Conservation (phyloP, 2,329 filamentous ascomycete genomes). For the Bipolaris cookei region DNA sequence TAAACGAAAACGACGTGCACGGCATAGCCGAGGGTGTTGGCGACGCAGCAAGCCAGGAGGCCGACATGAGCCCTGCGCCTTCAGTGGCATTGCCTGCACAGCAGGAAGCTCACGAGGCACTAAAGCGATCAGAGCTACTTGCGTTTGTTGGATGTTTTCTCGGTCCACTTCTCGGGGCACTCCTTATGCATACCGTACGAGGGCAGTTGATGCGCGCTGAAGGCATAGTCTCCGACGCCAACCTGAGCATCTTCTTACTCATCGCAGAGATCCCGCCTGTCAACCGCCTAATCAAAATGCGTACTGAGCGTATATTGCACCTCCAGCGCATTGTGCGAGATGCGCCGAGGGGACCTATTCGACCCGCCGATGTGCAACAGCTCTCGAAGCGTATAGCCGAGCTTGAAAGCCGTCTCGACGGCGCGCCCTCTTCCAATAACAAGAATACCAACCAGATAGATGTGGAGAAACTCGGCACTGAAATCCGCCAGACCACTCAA, state of each 20-base stretch:
- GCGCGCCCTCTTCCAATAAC: constrained; percentile 45
- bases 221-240: constrained; percentile 88
- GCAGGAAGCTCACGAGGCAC: constrained; percentile 62
- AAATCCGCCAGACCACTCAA: constrained; percentile 71
- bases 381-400: constrained; percentile 71
- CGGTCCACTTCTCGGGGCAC: constrained; percentile 79
- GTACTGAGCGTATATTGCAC: constrained; percentile 78
- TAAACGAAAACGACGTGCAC: constrained; percentile 34
- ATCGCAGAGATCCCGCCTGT: constrained; percentile 85
- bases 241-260: constrained; percentile 87
- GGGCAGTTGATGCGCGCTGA: constrained; percentile 83
- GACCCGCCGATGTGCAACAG: constrained; percentile 30
- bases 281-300: constrained; percentile 79
- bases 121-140: constrained; percentile 75
- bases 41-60: constrained; percentile 19
- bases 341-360: constrained; percentile 26
- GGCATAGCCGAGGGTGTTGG: constrained; percentile 17
- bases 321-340: constrained; percentile 73
- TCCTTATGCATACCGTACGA: constrained; percentile 80
- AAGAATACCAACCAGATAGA: constrained; percentile 43
- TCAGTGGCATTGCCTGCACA: constrained; percentile 25
- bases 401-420: constrained; percentile 66
- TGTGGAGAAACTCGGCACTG: constrained; percentile 52
- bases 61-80: neutral
- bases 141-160: constrained; percentile 81